These are phyloP conservation scores for Pontederia paniculata DNA, from an alignment of 176 grass and related monocot species.

Conservation along the genomic window DNA sequence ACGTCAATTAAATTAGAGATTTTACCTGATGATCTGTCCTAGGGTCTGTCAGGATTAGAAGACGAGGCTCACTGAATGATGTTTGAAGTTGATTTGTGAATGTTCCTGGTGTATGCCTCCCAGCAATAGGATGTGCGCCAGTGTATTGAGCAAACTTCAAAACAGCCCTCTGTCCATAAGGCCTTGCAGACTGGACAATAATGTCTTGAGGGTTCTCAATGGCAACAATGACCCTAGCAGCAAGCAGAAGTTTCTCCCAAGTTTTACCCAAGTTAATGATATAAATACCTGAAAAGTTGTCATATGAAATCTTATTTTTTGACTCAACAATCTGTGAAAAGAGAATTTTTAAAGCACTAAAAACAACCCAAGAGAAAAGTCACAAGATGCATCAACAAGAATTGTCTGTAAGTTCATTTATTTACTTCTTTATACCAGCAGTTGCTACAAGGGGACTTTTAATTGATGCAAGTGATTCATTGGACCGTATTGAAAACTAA, in stretches of 20 bases:
- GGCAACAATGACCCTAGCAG: constrained; percentile 11
- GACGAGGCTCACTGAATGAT: constrained; percentile 11
- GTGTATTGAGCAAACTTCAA: constrained; percentile 13
- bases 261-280: constrained; percentile 15
- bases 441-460: too few relatives aligned
- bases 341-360: too few relatives aligned
- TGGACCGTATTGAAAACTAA: too few relatives aligned
- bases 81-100: constrained; percentile 9
- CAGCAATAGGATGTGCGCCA: constrained; percentile 4
- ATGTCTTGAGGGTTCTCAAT: constrained; percentile 15
- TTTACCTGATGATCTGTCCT: constrained; percentile 12
- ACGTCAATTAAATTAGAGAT: background rate
- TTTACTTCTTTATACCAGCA: too few relatives aligned
- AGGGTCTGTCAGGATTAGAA: constrained; percentile 10
- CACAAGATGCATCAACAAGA: too few relatives aligned
- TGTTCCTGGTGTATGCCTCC: constrained; percentile 7
- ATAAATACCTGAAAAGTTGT: constrained; percentile 2
- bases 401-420: too few relatives aligned
- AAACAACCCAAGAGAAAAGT: too few relatives aligned
- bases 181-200: constrained; percentile 17
- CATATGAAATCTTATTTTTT: too few relatives aligned
- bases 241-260: constrained; percentile 7
- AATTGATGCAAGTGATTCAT: too few relatives aligned
- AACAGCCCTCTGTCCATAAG: constrained; percentile 14
- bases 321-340: too few relatives aligned